These are phyloP conservation scores for Aspergillus affinis DNA, from an alignment of 495 filamentous ascomycete genomes.

Conservation along the genomic window DNA sequence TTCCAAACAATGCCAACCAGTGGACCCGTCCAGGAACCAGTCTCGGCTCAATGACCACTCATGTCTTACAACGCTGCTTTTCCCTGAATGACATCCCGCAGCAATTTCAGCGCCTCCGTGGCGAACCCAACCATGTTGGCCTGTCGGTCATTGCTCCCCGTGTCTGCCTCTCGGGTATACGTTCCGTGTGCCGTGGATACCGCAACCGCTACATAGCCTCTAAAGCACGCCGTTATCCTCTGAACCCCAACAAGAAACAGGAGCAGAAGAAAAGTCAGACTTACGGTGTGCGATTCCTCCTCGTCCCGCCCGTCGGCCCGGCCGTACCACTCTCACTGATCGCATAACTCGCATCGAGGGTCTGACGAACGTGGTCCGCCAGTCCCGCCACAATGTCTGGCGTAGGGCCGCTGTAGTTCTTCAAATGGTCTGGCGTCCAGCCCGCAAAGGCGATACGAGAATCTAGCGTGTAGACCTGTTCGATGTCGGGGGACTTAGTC, in stretches of 20 bases:
- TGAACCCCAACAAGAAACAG: background rate
- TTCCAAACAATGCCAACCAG: too few relatives aligned
- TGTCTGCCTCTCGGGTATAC: constrained; percentile 52
- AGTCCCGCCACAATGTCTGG: constrained; percentile 54
- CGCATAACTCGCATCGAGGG: constrained; percentile 53
- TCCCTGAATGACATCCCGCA: constrained; percentile 56
- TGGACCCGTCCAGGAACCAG: too few relatives aligned
- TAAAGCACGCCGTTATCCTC: constrained; percentile 17
- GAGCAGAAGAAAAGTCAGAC: constrained; percentile 16
- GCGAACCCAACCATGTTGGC: constrained; percentile 64
- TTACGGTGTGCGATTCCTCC: constrained; percentile 56
- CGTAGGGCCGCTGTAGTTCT: constrained; percentile 55
- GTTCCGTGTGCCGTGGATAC: constrained; percentile 49
- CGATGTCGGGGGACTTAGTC: background rate
- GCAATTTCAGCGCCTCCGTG: constrained; percentile 51
- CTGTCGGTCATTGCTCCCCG: constrained; percentile 51
- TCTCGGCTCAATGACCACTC: background rate
- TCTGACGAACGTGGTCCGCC: constrained; percentile 54
- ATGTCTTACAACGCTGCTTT: constrained; percentile 40
- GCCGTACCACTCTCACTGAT: constrained; percentile 62
- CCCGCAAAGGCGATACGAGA: constrained; percentile 59
- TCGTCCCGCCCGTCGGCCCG: constrained; percentile 58
- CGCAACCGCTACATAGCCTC: constrained; percentile 60
- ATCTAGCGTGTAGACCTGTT: constrained; percentile 58
- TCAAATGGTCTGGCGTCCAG: constrained; percentile 54